Evolutionary conservation across 345 rosid genomes (phyloP).

Genomic region (Pugionium cornutum): DNA sequence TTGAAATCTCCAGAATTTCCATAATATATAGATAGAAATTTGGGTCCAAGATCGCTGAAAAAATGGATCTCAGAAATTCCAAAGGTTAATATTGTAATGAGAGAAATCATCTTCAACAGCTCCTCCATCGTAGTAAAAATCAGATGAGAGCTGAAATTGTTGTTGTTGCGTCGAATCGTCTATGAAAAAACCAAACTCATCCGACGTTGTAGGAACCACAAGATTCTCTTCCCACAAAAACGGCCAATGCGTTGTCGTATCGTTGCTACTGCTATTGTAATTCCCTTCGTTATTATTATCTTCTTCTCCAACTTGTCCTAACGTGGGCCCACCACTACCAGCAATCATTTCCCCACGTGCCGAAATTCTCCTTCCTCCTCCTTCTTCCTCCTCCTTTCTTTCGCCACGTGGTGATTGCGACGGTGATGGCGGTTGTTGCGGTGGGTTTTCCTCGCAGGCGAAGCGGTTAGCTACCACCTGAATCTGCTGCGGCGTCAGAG

Average conservation of each 20-base stretch:
- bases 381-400: conserved; percentile 8
- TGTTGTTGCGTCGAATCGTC: conserved; percentile 21
- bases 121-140: conserved; percentile 42
- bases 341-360: conserved; percentile 33
- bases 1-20: background rate
- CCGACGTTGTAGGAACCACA: conserved; percentile 16
- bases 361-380: background rate
- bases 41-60: conserved; percentile 26
- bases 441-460: conserved; percentile 42
- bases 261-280: background rate
- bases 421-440: background rate
- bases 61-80: conserved; percentile 43
- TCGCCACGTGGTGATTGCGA: conserved; percentile 27
- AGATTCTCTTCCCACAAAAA: conserved; percentile 34
- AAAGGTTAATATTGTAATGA: conserved; percentile 37
- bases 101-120: conserved; percentile 34
- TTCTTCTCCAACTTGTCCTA: conserved; percentile 35
- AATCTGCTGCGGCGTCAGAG: conserved; percentile 54
- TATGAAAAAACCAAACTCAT: conserved; percentile 29
- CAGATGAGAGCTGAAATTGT: conserved; percentile 32
- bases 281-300: background rate
- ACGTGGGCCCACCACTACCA: conserved; percentile 38
- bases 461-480: conserved; percentile 58
- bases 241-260: conserved; percentile 33
- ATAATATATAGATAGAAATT: background rate